Evolutionary conservation across 805 yeast species (phyloP).

Genomic region (Candida ponderosae): DNA sequence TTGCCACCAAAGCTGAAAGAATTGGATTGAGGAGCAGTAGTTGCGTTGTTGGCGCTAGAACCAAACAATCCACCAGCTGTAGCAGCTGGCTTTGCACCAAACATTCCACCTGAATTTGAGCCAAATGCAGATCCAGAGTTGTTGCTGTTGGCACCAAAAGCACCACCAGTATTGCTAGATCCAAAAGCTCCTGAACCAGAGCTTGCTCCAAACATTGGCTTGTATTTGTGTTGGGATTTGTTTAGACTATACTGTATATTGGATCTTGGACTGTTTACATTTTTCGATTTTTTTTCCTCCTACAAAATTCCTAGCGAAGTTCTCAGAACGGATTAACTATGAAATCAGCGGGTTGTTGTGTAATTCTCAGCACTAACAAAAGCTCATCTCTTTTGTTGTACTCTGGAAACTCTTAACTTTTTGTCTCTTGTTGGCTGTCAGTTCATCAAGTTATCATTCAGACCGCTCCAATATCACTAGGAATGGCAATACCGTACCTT

Average conservation of each 20-base stretch:
- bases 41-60: conserved; percentile 1
- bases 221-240: neutral
- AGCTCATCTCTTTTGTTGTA: too few species aligned
- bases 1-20: conserved; percentile 20
- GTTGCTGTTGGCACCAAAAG: conserved; percentile 9
- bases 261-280: too few species aligned
- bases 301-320: too few species aligned
- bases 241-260: too few species aligned
- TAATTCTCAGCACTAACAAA: too few species aligned
- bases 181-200: conserved; percentile 9
- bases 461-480: too few species aligned
- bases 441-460: too few species aligned
- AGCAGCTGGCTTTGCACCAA: conserved; percentile 4
- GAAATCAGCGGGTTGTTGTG: too few species aligned
- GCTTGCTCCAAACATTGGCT: neutral
- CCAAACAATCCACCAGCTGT: conserved; percentile 21
- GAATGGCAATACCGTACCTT: conserved; percentile 1
- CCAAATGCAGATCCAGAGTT: conserved; percentile 2
- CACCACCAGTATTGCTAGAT: conserved; percentile 5
- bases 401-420: too few species aligned
- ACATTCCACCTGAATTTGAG: conserved; percentile 1
- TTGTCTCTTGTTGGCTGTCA: too few species aligned
- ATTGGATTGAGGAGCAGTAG: conserved; percentile 9
- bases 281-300: too few species aligned
- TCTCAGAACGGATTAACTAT: too few species aligned